A percentile compares a stretch with the other conserved stretches of the same genome.
These are phyloP conservation scores for Pueraria montana DNA, from an alignment of 306 rosid genomes.

Conservation along the genomic window DNA sequence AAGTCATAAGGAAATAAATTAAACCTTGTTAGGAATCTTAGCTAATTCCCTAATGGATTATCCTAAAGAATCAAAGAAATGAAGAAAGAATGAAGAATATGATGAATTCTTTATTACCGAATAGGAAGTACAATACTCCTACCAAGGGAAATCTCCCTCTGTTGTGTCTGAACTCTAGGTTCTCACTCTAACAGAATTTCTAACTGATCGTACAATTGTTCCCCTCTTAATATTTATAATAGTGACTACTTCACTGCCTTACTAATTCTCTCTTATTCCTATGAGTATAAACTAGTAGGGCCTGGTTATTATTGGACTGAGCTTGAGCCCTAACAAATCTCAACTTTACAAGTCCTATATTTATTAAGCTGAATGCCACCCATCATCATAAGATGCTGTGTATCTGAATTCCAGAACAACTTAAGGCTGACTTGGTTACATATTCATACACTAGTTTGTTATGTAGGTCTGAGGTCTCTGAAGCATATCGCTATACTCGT, in stretches of 20 bases:
- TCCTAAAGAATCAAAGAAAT: no score
- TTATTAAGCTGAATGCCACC: constrained; percentile 1
- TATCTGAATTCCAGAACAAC: not conserved
- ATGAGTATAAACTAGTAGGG: not conserved
- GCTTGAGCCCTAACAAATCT: not conserved
- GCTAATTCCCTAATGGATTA: not conserved
- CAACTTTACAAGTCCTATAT: not conserved
- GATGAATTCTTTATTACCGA: not conserved
- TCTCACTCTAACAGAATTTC: not conserved
- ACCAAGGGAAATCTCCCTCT: not conserved
- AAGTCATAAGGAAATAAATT: not conserved
- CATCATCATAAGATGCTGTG: not conserved
- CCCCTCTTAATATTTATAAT: not conserved
- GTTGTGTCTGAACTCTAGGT: not conserved
- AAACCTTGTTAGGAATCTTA: not conserved
- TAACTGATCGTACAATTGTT: not conserved
- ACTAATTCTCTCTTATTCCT: not conserved
- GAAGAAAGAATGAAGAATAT: not conserved
- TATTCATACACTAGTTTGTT: constrained; percentile 17
- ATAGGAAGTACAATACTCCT: not conserved
- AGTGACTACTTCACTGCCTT: not conserved
- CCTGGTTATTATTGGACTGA: not conserved
- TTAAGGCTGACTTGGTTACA: not conserved
- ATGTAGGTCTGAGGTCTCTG: not conserved
- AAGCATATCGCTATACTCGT: not conserved